phyloP scores from a whole-genome alignment of 352 stramenopile species.

The Globisporangium orthogonon region DNA sequence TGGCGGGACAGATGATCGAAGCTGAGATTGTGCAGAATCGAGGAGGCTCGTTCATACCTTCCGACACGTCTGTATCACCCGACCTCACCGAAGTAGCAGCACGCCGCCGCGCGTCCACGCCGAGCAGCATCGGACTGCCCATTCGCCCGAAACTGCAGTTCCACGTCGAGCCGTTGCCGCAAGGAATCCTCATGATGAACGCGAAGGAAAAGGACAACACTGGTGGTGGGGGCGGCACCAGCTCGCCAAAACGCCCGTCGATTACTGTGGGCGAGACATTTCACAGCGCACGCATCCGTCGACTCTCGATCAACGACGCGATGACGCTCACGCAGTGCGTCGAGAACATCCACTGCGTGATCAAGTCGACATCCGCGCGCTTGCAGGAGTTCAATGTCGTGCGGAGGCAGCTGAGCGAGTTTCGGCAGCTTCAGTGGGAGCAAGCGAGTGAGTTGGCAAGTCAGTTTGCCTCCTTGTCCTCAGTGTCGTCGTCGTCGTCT shows the following conservation, averaged over 20 bases:
- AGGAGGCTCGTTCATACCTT: neutral
- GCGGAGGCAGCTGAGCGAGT: conserved; percentile 23
- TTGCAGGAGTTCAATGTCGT: conserved; percentile 26
- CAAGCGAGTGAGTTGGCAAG: conserved; percentile 36
- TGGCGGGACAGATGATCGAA: conserved; percentile 34
- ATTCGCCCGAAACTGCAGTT: conserved; percentile 33
- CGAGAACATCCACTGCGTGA: conserved; percentile 22
- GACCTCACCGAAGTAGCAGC: neutral
- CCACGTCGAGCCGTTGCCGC: conserved; percentile 33
- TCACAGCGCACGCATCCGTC: conserved; percentile 29
- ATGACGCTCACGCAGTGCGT: conserved; percentile 28
- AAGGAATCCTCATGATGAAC: conserved; percentile 25
- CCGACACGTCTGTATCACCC: neutral
- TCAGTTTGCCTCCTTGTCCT: conserved; percentile 20
- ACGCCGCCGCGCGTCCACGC: neutral
- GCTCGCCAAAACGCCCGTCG: conserved; percentile 6
- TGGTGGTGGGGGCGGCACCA: neutral
- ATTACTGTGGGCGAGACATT: conserved; percentile 31
- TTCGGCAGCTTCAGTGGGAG: conserved; percentile 45
- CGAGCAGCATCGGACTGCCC: neutral
- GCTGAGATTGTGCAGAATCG: conserved; percentile 34
- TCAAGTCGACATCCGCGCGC: conserved; percentile 23
- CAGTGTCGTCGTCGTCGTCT: neutral
- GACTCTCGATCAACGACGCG: conserved; percentile 22
- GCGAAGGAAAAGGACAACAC: conserved; percentile 3